Evolutionary conservation across 1,284 basidiomycete genomes (phyloP).

Genomic region (Entoloma clypeatum): DNA sequence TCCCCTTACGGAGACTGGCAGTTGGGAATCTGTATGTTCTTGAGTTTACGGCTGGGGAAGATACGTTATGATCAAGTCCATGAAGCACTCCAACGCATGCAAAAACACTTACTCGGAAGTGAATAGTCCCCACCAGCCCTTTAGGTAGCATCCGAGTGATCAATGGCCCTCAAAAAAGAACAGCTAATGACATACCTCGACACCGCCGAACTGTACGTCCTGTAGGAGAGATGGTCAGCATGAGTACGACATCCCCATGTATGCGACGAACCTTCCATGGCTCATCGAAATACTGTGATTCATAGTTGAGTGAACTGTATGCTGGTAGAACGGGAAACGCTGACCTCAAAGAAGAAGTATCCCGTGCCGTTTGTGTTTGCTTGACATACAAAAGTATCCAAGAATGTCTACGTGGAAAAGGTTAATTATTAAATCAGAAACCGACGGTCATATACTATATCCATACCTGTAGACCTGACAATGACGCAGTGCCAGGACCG

Average conservation of each 20-base stretch:
- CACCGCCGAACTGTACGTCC: slow-evolving; percentile 66
- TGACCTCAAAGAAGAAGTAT: slow-evolving; percentile 84
- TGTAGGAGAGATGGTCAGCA: slow-evolving; percentile 13
- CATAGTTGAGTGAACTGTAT: not conserved
- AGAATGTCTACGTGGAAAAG: slow-evolving; percentile 53
- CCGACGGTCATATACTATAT: not conserved
- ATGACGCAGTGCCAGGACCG: slow-evolving; percentile 65
- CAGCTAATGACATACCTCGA: slow-evolving; percentile 9
- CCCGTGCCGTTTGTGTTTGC: slow-evolving; percentile 77
- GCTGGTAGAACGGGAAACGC: slow-evolving; percentile 3
- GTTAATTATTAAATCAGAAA: no score
- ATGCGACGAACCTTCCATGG: slow-evolving; percentile 62
- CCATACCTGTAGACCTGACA: slow-evolving; percentile 49
- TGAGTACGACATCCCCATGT: not conserved
- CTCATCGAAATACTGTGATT: slow-evolving; percentile 74
- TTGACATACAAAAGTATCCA: slow-evolving; percentile 85
- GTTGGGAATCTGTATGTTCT: no score
- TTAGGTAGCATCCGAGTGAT: slow-evolving; percentile 20
- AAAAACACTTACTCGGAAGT: slow-evolving; percentile 42
- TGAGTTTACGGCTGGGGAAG: no score
- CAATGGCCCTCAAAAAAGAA: not conserved
- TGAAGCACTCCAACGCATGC: no score
- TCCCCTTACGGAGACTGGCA: no score
- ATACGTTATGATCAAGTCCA: no score
- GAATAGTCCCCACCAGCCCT: slow-evolving; percentile 56